Evolutionary conservation across 352 stramenopile genomes (phyloP), one percentile per base, ranked within the genome.

Genomic region (Plasmopara muralis): DNA sequence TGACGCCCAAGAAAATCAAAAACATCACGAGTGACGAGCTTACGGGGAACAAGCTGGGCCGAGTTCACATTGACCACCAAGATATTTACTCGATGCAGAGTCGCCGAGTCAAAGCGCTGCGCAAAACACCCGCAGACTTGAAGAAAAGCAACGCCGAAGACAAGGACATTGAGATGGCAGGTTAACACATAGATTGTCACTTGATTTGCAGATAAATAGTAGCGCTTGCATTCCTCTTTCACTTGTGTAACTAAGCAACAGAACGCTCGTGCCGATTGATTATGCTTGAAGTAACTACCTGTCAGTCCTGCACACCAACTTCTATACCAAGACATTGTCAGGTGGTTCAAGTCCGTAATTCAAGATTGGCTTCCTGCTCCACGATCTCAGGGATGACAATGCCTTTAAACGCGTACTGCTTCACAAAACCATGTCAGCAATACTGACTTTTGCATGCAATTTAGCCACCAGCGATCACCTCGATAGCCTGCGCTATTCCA

Each of bases 61-160:
- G 94, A 58, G 89, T 99, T 74, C 97, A 99, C 81, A 78, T 99
- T 52, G 94, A 98, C 40, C 93, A 89, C 64, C 96, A 99, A 76
- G 89, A 99, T 76, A 85, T 99, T 59, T 96, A 97, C 66, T 93
- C 87, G 58, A 97, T 97, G 84, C 79, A 97, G 63, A 94, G 91
- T 55, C 85, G 93, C 50, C 97, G 96, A 62, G 82, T 95, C 57
- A 98, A 98, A 77, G 95, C 95, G 20, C 75, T 98, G 46, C 83
- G 83, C 51, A 93, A 93, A 75, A 83, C 80, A 37, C 77, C 80
- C 1, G 76, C 66, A 9, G 74, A 93, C 20, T 70, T 91, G 62
- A 89, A 91, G 74, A 87, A 85, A 55, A 54, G 47, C 34, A 70
- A 62, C 29, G 62, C 33, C 18, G 62, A 43, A 54, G 60, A 82